Conservation (phyloP, 1,139 yeast genomes). For the Pichia cactophila region DNA sequence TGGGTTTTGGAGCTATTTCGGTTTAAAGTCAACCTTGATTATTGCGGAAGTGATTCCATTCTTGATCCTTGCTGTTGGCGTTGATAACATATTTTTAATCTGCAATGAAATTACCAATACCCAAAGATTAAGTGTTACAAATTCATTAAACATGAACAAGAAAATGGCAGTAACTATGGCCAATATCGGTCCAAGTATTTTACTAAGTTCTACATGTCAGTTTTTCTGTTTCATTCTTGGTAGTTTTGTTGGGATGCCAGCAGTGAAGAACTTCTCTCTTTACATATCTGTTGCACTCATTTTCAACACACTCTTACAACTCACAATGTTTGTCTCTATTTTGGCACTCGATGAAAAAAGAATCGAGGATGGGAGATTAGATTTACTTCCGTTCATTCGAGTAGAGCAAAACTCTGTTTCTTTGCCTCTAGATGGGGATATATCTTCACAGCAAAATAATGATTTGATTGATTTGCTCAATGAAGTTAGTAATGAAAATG, state of each 20-base stretch:
- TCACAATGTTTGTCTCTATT: constrained; percentile 74
- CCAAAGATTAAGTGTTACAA: constrained; percentile 35
- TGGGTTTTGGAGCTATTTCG: constrained; percentile 69
- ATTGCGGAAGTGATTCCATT: constrained; percentile 98
- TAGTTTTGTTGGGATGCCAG: constrained; percentile 84
- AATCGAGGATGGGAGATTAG: constrained; percentile 51
- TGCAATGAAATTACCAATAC: constrained; percentile 68
- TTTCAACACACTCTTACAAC: constrained; percentile 67
- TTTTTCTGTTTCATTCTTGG: constrained; percentile 73
- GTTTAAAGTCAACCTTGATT: constrained; percentile 78
- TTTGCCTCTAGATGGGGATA: constrained; percentile 8
- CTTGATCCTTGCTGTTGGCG: constrained; percentile 85
- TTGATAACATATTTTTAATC: constrained; percentile 83
- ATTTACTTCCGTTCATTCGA: constrained; percentile 47
- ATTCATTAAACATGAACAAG: constrained; percentile 35
- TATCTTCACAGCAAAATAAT: constrained; percentile 7
- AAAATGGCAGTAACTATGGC: constrained; percentile 60
- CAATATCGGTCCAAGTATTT: constrained; percentile 79
- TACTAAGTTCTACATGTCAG: constrained; percentile 71
- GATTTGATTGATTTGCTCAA: constrained; percentile 14
- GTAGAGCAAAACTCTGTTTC: constrained; percentile 19
- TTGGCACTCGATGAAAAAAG: constrained; percentile 62
- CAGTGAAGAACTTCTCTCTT: constrained; percentile 85
- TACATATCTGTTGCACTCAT: constrained; percentile 85
- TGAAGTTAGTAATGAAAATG: constrained; percentile 14